These are phyloP conservation scores for Pseudogymnoascus sp. DNA, from an alignment of 2,329 filamentous ascomycete species.

Conservation along the genomic window DNA sequence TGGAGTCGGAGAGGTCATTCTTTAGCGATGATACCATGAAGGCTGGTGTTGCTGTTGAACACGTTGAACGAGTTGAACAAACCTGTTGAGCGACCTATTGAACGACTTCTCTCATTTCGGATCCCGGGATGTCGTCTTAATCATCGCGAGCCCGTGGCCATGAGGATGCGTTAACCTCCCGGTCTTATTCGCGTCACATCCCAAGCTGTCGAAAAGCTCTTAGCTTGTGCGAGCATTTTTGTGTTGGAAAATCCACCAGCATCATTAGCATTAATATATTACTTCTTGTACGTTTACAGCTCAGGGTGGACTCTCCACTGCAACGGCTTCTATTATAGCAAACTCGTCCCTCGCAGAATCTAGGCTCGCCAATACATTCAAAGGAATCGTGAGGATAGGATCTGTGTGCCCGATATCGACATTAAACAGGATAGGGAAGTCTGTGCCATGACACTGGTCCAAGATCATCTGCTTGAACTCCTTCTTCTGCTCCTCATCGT, in stretches of 20 bases:
- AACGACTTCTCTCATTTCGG: background rate
- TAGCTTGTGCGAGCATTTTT: background rate
- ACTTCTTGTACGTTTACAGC: background rate
- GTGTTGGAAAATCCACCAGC: background rate
- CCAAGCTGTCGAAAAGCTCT: background rate
- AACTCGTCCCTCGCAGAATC: slow-evolving; percentile 12
- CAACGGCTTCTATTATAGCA: background rate
- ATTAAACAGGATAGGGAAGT: slow-evolving; percentile 17
- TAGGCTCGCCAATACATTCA: slow-evolving; percentile 17
- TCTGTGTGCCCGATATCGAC: slow-evolving; percentile 22
- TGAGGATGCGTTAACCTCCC: background rate
- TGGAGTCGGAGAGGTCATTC: background rate
- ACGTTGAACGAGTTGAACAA: too few species aligned
- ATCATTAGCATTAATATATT: background rate
- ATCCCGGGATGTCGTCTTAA: background rate
- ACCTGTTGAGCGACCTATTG: too few species aligned
- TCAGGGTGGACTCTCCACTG: background rate
- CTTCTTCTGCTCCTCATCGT: slow-evolving; percentile 15
- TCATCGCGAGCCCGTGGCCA: background rate
- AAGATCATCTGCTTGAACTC: slow-evolving; percentile 14
- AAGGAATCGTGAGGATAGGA: slow-evolving; percentile 21
- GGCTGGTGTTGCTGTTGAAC: background rate
- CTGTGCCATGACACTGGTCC: slow-evolving; percentile 9
- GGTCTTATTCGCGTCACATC: background rate
- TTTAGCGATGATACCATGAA: background rate